phyloP scores from a whole-genome alignment of 441 rosid species.

The Gossypium davidsonii region DNA sequence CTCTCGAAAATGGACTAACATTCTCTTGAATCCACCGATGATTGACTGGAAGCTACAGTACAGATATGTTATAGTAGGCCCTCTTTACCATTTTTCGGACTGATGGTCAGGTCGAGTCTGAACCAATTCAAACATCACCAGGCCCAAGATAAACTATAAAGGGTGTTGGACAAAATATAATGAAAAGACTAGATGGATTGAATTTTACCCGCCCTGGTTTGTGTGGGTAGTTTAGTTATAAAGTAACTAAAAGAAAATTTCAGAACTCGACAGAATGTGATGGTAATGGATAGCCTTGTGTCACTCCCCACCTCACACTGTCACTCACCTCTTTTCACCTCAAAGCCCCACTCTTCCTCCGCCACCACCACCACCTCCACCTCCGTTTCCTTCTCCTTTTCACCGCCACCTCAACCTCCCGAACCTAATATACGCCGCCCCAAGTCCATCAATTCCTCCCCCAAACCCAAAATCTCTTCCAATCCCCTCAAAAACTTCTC shows the following conservation, averaged over 20 bases:
- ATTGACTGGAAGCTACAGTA: too few species aligned
- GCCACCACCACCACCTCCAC: constrained; percentile 15
- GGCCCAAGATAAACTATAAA: too few species aligned
- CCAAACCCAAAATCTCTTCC: constrained; percentile 20
- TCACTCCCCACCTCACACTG: constrained; percentile 24
- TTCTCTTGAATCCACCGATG: too few species aligned
- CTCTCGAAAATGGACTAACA: too few species aligned
- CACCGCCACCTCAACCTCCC: constrained; percentile 26
- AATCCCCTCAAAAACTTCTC: constrained; percentile 55
- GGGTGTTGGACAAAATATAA: too few species aligned
- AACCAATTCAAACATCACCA: too few species aligned
- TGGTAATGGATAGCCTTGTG: constrained; percentile 26
- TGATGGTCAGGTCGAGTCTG: too few species aligned
- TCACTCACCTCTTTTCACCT: constrained; percentile 14
- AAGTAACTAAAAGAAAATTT: background rate
- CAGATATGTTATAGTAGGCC: too few species aligned
- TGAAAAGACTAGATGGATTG: too few species aligned
- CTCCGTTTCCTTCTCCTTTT: constrained; percentile 41
- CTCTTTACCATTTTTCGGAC: too few species aligned
- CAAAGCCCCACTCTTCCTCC: constrained; percentile 18
- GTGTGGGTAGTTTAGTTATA: background rate
- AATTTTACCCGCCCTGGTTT: background rate
- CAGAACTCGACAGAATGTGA: background rate
- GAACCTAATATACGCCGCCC: constrained; percentile 45
- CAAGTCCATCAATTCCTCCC: constrained; percentile 25